Evolutionary conservation across 257 asterid genomes (phyloP).

Genomic region (Salvia hispanica): DNA sequence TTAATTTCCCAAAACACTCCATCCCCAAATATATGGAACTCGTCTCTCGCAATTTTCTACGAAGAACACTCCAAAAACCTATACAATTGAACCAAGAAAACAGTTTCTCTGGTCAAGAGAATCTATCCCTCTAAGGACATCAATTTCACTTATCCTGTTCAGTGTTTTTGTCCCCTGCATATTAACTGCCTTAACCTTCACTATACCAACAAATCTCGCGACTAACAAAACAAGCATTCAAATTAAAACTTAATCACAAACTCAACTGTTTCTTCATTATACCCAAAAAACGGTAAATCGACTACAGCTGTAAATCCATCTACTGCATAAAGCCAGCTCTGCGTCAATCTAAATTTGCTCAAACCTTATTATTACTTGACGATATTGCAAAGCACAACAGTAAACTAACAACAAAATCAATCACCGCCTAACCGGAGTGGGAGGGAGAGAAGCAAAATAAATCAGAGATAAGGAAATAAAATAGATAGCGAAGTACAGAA

Average conservation of each 20-base stretch:
- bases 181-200: conserved; percentile 9
- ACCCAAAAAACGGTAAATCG: conserved; percentile 11
- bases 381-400: conserved; percentile 4
- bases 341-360: conserved; percentile 4
- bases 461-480: not conserved
- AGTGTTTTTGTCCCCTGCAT: not conserved
- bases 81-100: conserved; percentile 22
- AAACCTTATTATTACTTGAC: conserved; percentile 23
- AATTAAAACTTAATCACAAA: conserved; percentile 6
- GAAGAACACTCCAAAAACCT: conserved; percentile 5
- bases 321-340: not conserved
- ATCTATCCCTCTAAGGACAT: conserved; percentile 1
- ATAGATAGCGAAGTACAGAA: not conserved
- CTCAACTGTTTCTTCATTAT: not conserved
- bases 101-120: conserved; percentile 14
- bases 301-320: conserved; percentile 22
- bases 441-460: conserved; percentile 9
- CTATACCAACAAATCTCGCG: conserved; percentile 4
- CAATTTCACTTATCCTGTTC: conserved; percentile 5
- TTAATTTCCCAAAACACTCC: not conserved
- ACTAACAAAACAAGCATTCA: conserved; percentile 14
- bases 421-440: not conserved
- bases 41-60: not conserved
- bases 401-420: not conserved
- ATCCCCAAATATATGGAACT: not conserved